Percentiles rank a stretch among this genome's conserved stretches.
These are phyloP conservation scores for Raphidocelis subcapitata DNA, from an alignment of 139 green algal genomes.

Conservation along the genomic window DNA sequence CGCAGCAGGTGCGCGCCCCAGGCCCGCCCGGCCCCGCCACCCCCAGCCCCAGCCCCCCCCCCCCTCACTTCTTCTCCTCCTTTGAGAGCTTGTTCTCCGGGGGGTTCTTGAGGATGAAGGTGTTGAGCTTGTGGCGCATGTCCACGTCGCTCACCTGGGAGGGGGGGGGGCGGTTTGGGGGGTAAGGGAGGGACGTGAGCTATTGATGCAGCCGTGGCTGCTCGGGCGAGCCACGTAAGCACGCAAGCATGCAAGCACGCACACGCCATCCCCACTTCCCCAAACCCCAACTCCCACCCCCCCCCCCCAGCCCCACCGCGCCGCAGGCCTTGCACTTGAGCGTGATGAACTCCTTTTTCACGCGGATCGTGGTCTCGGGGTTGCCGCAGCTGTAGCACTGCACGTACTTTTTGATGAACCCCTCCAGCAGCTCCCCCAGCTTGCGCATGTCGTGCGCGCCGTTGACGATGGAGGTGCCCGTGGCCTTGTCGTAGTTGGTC, in stretches of 20 bases:
- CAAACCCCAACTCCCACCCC: no score
- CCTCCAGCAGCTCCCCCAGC: conserved; percentile 89
- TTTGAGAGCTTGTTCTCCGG: conserved; percentile 90
- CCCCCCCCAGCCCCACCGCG: background rate
- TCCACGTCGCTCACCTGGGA: conserved; percentile 85
- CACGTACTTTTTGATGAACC: conserved; percentile 99
- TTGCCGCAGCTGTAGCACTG: conserved; percentile 98
- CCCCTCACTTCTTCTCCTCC: conserved; percentile 83
- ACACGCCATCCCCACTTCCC: no score
- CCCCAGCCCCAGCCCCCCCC: background rate
- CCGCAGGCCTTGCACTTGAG: conserved; percentile 95
- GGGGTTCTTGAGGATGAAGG: conserved; percentile 99
- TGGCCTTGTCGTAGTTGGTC: conserved; percentile 94
- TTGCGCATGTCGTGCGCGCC: conserved; percentile 70
- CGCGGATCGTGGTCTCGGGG: conserved; percentile 94
- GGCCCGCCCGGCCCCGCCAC: background rate
- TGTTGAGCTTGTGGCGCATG: conserved; percentile 95
- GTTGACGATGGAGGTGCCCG: conserved; percentile 94
- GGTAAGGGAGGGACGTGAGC: no score
- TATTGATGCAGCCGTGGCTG: no score
- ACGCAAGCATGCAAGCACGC: no score
- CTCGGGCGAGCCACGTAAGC: no score
- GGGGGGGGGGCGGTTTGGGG: no score
- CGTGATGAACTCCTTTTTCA: conserved; percentile 87
- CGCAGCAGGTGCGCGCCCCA: background rate